Conservation (phyloP, 176 grass and related monocot species). For the Calamus simplicifolius region DNA sequence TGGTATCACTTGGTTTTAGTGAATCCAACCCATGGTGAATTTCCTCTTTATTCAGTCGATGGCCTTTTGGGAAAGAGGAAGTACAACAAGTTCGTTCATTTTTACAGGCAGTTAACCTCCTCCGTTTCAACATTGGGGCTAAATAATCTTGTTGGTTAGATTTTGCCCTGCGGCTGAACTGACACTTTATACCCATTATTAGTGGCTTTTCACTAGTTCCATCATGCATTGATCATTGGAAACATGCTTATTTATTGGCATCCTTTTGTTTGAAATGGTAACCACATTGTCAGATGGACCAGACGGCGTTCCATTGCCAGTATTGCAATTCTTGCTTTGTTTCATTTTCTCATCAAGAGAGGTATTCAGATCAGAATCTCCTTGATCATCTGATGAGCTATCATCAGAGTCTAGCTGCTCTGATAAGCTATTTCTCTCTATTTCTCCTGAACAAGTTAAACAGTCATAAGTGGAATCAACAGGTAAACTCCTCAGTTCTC, state of each 20-base stretch:
- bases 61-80: constrained; percentile 32
- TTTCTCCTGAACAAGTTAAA: constrained; percentile 23
- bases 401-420: constrained; percentile 36
- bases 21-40: constrained; percentile 17
- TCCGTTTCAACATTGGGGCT: constrained; percentile 61
- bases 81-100: constrained; percentile 33
- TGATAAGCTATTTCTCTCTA: constrained; percentile 34
- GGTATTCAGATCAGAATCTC: constrained; percentile 18
- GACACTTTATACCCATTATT: not conserved
- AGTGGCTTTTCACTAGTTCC: not conserved
- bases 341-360: constrained; percentile 14
- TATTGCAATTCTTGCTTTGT: not conserved
- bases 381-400: constrained; percentile 29
- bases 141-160: constrained; percentile 49
- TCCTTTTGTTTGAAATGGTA: constrained; percentile 5
- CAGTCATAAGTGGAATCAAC: constrained; percentile 40
- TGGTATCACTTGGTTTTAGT: constrained; percentile 22
- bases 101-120: constrained; percentile 64
- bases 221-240: constrained; percentile 14
- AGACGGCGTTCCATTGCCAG: not conserved
- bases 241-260: constrained; percentile 29
- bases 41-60: constrained; percentile 27
- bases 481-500: constrained; percentile 70
- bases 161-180: constrained; percentile 33
- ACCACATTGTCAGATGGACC: constrained; percentile 5